A percentile compares a stretch with the other conserved stretches of the same genome.
Conservation (phyloP, 768 basidiomycete genomes). For the Daedaleopsis sinensis region DNA sequence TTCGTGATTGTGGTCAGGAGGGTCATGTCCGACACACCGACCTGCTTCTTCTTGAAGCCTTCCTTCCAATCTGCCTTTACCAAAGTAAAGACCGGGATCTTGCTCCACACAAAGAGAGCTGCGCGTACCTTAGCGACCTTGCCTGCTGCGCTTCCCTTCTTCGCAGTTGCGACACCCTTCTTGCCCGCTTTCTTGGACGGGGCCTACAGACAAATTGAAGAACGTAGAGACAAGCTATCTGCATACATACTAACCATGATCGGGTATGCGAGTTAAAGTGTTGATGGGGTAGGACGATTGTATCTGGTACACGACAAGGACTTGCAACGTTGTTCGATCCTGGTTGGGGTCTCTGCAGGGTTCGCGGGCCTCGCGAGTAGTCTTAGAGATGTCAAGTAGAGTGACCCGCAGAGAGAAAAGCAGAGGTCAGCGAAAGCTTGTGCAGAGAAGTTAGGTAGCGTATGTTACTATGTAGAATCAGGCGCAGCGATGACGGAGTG, state of each 20-base stretch:
- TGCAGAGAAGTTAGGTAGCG: constrained; percentile 5
- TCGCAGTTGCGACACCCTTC: constrained; percentile 67
- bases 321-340: constrained; percentile 7
- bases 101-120: no score
- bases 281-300: constrained; percentile 9
- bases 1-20: constrained; percentile 95
- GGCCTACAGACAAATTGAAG: constrained; percentile 50
- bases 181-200: constrained; percentile 91
- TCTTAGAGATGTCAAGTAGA: background rate
- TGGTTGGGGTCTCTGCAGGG: background rate
- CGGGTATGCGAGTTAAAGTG: background rate
- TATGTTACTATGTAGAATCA: background rate
- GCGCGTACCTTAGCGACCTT: constrained; percentile 76
- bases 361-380: background rate
- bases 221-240: constrained; percentile 11
- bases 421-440: background rate
- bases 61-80: constrained; percentile 97
- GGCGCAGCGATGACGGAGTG: background rate
- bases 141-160: constrained; percentile 54
- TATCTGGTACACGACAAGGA: constrained; percentile 17
- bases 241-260: constrained; percentile 24
- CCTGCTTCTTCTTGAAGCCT: constrained; percentile 99
- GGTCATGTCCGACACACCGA: constrained; percentile 99
- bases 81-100: background rate
- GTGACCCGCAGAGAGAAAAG: background rate